A percentile compares a stretch with the other conserved stretches of the same genome.
These are phyloP conservation scores for Leptosphaerulina australis DNA, from an alignment of 2,329 filamentous ascomycete genomes.

Conservation along the genomic window DNA sequence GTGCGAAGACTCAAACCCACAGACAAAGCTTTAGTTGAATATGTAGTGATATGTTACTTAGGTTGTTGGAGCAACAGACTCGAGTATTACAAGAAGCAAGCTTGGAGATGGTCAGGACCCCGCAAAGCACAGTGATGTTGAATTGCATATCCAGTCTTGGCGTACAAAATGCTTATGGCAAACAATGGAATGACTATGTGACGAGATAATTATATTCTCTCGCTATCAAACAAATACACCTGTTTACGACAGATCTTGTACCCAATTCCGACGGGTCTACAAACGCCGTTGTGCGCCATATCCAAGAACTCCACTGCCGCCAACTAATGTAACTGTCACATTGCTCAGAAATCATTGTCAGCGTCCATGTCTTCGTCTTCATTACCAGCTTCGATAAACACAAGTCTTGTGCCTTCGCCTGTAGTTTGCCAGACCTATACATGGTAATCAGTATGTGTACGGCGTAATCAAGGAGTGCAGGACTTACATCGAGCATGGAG, in stretches of 20 bases:
- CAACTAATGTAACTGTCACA: constrained; percentile 14
- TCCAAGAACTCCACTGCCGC: constrained; percentile 24
- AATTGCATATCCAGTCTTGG: constrained; percentile 13
- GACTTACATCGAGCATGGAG: constrained; percentile 80
- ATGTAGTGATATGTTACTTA: background rate
- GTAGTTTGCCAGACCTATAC: constrained; percentile 61
- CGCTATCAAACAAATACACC: background rate
- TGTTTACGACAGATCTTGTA: background rate
- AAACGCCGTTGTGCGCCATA: constrained; percentile 39
- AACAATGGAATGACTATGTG: background rate
- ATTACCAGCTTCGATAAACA: constrained; percentile 61
- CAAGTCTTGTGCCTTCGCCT: constrained; percentile 59
- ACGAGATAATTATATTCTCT: constrained; percentile 1
- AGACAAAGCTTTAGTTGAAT: background rate
- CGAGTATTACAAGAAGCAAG: background rate
- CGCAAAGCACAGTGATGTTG: constrained; percentile 9
- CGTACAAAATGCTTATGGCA: background rate
- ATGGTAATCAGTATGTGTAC: constrained; percentile 37
- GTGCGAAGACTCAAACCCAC: constrained; percentile 18
- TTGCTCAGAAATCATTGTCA: constrained; percentile 42
- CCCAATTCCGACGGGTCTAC: background rate
- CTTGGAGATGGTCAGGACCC: constrained; percentile 6
- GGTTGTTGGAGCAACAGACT: background rate
- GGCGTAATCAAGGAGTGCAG: background rate
- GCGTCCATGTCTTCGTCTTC: constrained; percentile 52